Conservation (phyloP, 2,329 filamentous ascomycete genomes). For the Alternaria sp. region DNA sequence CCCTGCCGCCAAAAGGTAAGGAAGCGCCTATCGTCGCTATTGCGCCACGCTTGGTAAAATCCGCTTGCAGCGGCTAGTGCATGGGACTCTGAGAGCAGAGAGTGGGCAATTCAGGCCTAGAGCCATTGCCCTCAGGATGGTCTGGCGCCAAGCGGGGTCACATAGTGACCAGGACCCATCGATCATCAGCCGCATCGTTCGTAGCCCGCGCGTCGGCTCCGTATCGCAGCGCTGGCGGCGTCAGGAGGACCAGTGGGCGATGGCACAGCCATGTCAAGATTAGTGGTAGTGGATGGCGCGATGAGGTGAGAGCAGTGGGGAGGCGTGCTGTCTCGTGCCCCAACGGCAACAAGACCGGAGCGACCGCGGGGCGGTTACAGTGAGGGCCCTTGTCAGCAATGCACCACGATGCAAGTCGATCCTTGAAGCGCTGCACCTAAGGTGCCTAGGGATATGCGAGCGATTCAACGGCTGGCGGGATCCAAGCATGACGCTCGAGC, state of each 20-base stretch:
- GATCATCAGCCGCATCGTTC: slow-evolving; percentile 52
- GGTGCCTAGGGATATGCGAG: slow-evolving; percentile 46
- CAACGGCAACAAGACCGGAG: slow-evolving; percentile 27
- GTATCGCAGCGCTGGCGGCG: slow-evolving; percentile 32
- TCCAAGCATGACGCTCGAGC: slow-evolving; percentile 50
- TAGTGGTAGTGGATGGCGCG: slow-evolving; percentile 25
- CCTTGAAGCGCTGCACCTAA: slow-evolving; percentile 44
- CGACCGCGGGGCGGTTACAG: slow-evolving; percentile 41
- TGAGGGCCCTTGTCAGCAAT: slow-evolving; percentile 16
- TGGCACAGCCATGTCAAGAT: slow-evolving; percentile 3
- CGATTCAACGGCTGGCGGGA: slow-evolving; percentile 52
- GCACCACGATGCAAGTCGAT: slow-evolving; percentile 45
- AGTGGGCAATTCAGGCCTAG: slow-evolving; percentile 49
- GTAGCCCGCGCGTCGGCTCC: slow-evolving; percentile 29
- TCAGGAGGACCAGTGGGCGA: slow-evolving; percentile 23
- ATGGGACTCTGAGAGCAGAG: slow-evolving; percentile 32
- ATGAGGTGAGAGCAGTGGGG: slow-evolving; percentile 25
- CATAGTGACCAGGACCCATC: slow-evolving; percentile 44
- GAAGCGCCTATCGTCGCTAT: slow-evolving; percentile 44
- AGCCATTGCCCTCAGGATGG: slow-evolving; percentile 49
- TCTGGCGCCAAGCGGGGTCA: slow-evolving; percentile 48
- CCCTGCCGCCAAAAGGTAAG: slow-evolving; percentile 37
- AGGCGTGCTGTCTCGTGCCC: slow-evolving; percentile 37
- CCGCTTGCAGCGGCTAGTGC: slow-evolving; percentile 52
- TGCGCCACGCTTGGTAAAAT: slow-evolving; percentile 41